Base-by-base conservation (phyloP, 345 rosid species). In the Raphanus raphanistrum region DNA sequence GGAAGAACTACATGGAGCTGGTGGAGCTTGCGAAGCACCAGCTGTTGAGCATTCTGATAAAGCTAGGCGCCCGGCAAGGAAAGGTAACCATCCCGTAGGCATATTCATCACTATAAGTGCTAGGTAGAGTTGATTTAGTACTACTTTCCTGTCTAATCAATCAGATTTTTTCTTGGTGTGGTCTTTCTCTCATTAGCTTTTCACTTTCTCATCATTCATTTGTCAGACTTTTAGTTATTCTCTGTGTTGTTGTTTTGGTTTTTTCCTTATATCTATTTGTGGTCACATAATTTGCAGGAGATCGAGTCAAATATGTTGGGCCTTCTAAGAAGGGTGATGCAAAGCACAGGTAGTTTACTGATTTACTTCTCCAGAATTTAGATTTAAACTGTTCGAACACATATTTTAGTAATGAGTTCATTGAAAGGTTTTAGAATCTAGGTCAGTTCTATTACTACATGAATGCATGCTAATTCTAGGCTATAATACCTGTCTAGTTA, bases 241-340 rank as follows among this genome's bases (percentile, higher is more conserved):
- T 63, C 8, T 11, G 35, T 80, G 63, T n/a, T 80, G 57, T 50
- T 72, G 4, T 48, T 16, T 73, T 79, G 35, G 36, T 33, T 11
- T 17, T 41, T 32, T 52, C 27, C n/a, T 68, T 32, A 38, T 63
- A 29, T 58, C 26, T 74, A 31, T 8, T 57, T 55, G 71, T 69
- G 36, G 11, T 27, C 35, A 16, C 32, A 50, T 58, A 16, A 11
- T 75, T 70, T 73, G 58, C 81, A 94, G 98, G 99, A 80, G 98
- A 95, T 84, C 94, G 90, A 32, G 96, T 95, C 74, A 95, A 89
- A 78, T 95, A 92, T 65, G 76, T 86, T 15, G 99, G 99, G 58
- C 79, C 86, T 62, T 78, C 97, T 17, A 80, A 61, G 75, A 79
- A 65, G 54, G 45, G 73, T 73, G 86, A 88, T 76, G 89, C 87